Evolutionary conservation across 2,329 filamentous ascomycete genomes (phyloP), one percentile per base, ranked within the genome.

Genomic region (Clarireedia homoeocarpa): DNA sequence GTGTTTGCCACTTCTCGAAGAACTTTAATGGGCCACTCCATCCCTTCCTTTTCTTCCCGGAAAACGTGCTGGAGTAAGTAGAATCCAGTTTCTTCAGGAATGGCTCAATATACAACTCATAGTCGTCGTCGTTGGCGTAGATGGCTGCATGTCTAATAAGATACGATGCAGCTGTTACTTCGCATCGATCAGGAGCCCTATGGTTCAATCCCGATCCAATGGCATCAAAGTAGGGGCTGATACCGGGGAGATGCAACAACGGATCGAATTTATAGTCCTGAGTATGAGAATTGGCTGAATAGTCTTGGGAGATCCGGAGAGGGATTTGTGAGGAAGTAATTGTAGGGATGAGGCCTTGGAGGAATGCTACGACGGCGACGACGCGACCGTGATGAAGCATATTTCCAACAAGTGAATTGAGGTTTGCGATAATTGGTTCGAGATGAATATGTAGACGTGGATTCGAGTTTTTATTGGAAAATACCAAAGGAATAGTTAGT

Each of bases 211-310:
- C 65, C 15, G 61, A 62, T 1, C 66, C 66, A 38, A 66, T 57
- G 0, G 79, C 74, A 61, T 81, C 78, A 53, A 80, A 83, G 62
- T 83, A 83, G 0, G 80, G 79, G 1, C 77, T 72, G 5, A 81
- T 78, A n/a, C 79, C 79, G 0, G 74, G 74, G 9, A 82, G 71
- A 53, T 82, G 79, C 26, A 80, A 69, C 2, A 82, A 70, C 0
- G 79, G 75, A 52, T 80, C 76, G 66, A 82, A 82, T 53, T 66
- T 68, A 61, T 79, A 80, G 23, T 59, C 63, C 57, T 68, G 58
- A 1, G 57, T 58, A 39, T 68, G 66, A 2, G 61, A 65, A 5
- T 50, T 51, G 20, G 53, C 53, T 14, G 38, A 34, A 40, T 55
- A 55, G 14, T 55, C 53, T 17, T 55, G 53, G 20, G 53, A 55